These are phyloP conservation scores for Oryza meridionalis DNA, from an alignment of 176 grass and related monocot genomes.

Conservation along the genomic window DNA sequence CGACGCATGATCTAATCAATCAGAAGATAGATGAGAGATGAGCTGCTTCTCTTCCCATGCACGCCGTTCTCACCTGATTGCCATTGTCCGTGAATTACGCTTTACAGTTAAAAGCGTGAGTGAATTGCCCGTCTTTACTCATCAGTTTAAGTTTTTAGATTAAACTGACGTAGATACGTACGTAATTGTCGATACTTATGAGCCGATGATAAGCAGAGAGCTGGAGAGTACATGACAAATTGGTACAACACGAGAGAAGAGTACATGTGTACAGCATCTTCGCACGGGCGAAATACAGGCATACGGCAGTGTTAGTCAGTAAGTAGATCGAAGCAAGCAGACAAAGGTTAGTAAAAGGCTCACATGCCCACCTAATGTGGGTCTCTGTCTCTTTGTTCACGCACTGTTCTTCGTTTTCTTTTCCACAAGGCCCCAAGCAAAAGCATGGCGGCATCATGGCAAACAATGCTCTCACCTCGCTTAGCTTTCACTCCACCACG, in stretches of 20 bases:
- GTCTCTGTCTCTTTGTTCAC: neutral
- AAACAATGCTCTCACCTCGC: neutral
- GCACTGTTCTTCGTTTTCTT: neutral
- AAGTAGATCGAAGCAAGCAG: constrained; percentile 35
- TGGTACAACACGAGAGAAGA: neutral
- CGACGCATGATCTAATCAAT: constrained; percentile 45
- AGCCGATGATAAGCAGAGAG: neutral
- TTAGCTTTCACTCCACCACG: constrained; percentile 44
- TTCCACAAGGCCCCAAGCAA: neutral
- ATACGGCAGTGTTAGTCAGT: neutral
- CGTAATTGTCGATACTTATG: neutral
- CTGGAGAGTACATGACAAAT: neutral
- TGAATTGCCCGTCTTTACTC: neutral
- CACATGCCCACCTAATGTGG: constrained; percentile 50
- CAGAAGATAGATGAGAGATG: neutral
- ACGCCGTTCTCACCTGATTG: neutral
- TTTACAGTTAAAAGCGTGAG: neutral
- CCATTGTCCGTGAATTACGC: constrained; percentile 37
- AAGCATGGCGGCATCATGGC: neutral
- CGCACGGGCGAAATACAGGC: constrained; percentile 19
- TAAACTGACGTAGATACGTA: too few species aligned
- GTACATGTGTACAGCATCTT: constrained; percentile 27
- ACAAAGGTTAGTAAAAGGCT: constrained; percentile 43
- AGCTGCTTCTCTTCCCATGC: constrained; percentile 31
- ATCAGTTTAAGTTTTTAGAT: too few species aligned